A percentile compares a stretch with the other conserved stretches of the same genome.
phyloP scores from a whole-genome alignment of 2,329 filamentous ascomycete genomes.

The Phialophora chinensis region DNA sequence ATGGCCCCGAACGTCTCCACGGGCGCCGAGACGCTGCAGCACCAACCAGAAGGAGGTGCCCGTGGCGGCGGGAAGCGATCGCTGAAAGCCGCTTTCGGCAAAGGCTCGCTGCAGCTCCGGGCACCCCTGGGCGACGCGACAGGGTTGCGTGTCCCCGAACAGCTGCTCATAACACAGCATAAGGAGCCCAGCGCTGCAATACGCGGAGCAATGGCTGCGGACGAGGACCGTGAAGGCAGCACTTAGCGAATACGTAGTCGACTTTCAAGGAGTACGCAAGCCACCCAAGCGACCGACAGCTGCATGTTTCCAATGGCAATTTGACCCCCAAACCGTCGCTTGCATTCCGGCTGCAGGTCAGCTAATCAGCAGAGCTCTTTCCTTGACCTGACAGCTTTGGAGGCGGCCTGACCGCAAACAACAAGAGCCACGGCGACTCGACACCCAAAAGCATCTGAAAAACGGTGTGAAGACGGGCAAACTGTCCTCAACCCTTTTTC shows the following conservation, averaged over 20 bases:
- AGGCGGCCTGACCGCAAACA: slow-evolving; percentile 7
- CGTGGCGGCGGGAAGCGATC: neutral
- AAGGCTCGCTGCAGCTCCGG: neutral
- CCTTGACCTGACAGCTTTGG: neutral
- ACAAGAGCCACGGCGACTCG: neutral
- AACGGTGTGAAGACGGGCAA: neutral
- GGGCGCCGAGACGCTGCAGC: slow-evolving; percentile 2
- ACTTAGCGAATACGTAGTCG: neutral
- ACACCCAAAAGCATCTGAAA: slow-evolving; percentile 1
- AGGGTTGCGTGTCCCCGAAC: neutral
- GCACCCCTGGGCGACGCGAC: neutral
- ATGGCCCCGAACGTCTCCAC: neutral
- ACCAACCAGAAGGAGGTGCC: slow-evolving; percentile 11
- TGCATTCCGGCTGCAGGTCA: neutral
- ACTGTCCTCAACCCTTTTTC: neutral
- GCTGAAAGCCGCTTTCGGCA: neutral
- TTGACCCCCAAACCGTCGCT: neutral
- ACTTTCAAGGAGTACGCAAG: neutral
- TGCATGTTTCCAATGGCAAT: neutral
- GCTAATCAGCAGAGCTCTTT: slow-evolving; percentile 3
- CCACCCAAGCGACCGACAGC: neutral
- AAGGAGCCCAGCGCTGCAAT: neutral
- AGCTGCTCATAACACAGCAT: neutral
- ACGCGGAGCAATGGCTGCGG: neutral
- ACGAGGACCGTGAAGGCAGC: neutral